These are phyloP conservation scores for Colletotrichum sp. DNA, from an alignment of 2,329 filamentous ascomycete genomes.

Conservation along the genomic window DNA sequence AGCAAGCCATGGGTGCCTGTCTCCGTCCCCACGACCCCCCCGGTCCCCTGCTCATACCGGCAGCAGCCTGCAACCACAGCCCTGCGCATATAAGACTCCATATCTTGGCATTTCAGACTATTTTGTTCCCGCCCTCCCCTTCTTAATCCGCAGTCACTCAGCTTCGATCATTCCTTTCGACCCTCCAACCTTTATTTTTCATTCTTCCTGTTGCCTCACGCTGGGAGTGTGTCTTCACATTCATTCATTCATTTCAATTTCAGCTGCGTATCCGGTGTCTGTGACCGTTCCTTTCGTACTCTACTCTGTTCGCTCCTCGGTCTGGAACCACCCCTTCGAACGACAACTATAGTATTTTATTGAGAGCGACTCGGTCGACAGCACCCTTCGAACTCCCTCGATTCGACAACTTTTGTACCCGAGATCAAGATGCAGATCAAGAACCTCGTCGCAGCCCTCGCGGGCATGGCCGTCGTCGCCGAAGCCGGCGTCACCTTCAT, in stretches of 20 bases:
- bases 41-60: conserved; percentile 9
- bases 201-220: conserved; percentile 37
- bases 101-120: conserved; percentile 43
- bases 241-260: conserved; percentile 45
- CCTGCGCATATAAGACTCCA: conserved; percentile 39
- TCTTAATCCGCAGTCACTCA: conserved; percentile 6
- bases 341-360: conserved; percentile 21
- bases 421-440: conserved; percentile 57
- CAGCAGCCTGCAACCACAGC: conserved; percentile 28
- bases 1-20: conserved; percentile 24
- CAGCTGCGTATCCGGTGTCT: conserved; percentile 41
- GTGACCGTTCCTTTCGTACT: conserved; percentile 50
- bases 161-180: conserved; percentile 31
- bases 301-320: conserved; percentile 41
- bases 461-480: conserved; percentile 49
- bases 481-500: conserved; percentile 50
- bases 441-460: conserved; percentile 47
- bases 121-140: conserved; percentile 33
- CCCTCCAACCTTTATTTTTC: conserved; percentile 26
- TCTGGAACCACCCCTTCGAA: conserved; percentile 53
- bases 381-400: conserved; percentile 6
- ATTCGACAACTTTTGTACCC: not conserved
- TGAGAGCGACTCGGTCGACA: conserved; percentile 22
- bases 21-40: conserved; percentile 21
- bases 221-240: conserved; percentile 58